phyloP scores from a whole-genome alignment of 331 rosid genomes.

The Prunus yedoensis region DNA sequence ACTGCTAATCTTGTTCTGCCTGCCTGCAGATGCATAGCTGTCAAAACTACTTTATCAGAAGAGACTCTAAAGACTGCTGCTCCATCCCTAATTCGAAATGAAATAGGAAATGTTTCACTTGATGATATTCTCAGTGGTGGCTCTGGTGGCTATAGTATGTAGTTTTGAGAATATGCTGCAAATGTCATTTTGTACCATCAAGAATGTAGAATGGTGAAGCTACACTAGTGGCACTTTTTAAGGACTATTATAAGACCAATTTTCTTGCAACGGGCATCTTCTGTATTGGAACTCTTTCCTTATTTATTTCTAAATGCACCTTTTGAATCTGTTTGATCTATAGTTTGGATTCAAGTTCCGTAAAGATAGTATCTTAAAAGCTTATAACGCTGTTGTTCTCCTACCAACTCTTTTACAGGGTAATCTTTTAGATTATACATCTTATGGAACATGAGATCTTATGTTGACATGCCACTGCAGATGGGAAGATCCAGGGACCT shows the following conservation, averaged over 20 bases:
- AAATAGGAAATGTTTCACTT: constrained; percentile 78
- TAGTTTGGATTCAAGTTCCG: constrained; percentile 20
- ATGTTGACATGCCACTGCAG: constrained; percentile 73
- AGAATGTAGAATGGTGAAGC: constrained; percentile 52
- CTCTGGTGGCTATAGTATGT: constrained; percentile 80
- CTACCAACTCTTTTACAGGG: constrained; percentile 19
- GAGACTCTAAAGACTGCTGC: constrained; percentile 59
- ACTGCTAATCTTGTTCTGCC: constrained; percentile 23
- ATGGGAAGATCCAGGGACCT: constrained; percentile 67
- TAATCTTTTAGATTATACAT: constrained; percentile 21
- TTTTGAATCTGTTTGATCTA: constrained; percentile 20
- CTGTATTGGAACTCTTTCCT: constrained; percentile 33
- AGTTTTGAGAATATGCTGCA: constrained; percentile 60
- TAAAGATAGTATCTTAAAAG: constrained; percentile 15
- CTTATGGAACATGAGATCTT: constrained; percentile 45
- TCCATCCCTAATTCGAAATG: constrained; percentile 72
- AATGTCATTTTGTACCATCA: constrained; percentile 48
- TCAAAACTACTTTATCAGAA: constrained; percentile 80
- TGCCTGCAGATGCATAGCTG: constrained; percentile 81
- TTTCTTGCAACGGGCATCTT: constrained; percentile 15
- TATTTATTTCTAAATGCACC: constrained; percentile 24
- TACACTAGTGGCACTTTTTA: constrained; percentile 31
- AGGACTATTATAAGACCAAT: constrained; percentile 17
- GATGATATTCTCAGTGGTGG: constrained; percentile 82
- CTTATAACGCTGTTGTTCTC: constrained; percentile 20